These are phyloP conservation scores for Colletotrichum scovillei DNA, from an alignment of 2,329 filamentous ascomycete species.

Conservation along the genomic window DNA sequence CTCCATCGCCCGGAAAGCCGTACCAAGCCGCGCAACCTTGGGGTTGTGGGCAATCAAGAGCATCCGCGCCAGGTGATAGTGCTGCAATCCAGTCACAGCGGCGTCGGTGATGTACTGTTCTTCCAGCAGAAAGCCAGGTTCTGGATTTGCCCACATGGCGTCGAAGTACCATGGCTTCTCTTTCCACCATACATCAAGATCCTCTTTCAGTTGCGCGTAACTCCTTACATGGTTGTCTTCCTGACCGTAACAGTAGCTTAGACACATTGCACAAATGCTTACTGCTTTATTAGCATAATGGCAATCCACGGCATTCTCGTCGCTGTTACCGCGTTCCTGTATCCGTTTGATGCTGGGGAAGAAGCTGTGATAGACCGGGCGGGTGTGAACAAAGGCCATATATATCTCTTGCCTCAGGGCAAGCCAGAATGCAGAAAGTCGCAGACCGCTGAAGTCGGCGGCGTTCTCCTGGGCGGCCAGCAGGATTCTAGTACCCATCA, in stretches of 20 bases:
- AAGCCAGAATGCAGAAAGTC: slow-evolving; percentile 44
- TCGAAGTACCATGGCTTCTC: slow-evolving; percentile 44
- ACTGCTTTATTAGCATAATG: slow-evolving; percentile 43
- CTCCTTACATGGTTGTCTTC: slow-evolving; percentile 41
- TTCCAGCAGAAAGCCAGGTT: slow-evolving; percentile 39
- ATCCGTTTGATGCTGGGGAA: slow-evolving; percentile 36
- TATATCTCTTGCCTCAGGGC: slow-evolving; percentile 44
- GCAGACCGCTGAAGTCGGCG: slow-evolving; percentile 42
- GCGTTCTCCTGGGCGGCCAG: slow-evolving; percentile 43
- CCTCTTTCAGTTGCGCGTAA: slow-evolving; percentile 39
- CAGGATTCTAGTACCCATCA: slow-evolving; percentile 43
- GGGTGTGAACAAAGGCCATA: slow-evolving; percentile 44
- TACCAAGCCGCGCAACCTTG: slow-evolving; percentile 40
- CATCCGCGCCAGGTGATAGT: slow-evolving; percentile 43
- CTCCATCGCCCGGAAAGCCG: slow-evolving; percentile 40
- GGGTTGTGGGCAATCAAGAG: slow-evolving; percentile 44
- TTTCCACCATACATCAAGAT: slow-evolving; percentile 43
- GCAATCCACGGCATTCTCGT: slow-evolving; percentile 31
- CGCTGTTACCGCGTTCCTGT: slow-evolving; percentile 37
- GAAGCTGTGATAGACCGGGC: slow-evolving; percentile 42
- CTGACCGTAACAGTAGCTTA: slow-evolving; percentile 43
- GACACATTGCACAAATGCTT: slow-evolving; percentile 42
- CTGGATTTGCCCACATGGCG: slow-evolving; percentile 20
- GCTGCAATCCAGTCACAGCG: slow-evolving; percentile 42
- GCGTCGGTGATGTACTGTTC: slow-evolving; percentile 43